Evolutionary conservation across 192 early-diverging fungal genomes (phyloP).

Genomic region (Gryganskiella cystojenkinii): DNA sequence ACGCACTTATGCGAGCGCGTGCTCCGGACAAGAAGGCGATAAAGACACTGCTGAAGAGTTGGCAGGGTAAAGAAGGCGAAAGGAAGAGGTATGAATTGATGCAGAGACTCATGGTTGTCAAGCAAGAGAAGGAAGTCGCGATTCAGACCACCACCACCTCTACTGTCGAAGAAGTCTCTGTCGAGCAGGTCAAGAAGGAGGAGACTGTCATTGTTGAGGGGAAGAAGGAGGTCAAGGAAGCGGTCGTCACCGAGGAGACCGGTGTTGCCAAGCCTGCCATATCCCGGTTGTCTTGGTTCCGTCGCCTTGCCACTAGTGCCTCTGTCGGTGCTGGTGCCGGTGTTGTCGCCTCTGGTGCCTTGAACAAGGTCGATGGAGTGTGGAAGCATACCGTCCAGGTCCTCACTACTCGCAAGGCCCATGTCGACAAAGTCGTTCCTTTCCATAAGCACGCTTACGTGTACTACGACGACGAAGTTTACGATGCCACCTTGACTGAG

Average conservation of each 20-base stretch:
- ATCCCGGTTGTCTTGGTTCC: too few species aligned
- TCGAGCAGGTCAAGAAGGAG: too few species aligned
- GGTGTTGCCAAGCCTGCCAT: neutral
- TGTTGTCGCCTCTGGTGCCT: neutral
- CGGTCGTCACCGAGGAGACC: neutral
- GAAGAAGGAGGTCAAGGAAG: too few species aligned
- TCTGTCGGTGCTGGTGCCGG: conserved; percentile 1
- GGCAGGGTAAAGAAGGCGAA: too few species aligned
- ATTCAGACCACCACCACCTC: too few species aligned
- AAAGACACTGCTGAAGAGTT: conserved; percentile 46
- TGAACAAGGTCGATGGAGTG: conserved; percentile 3
- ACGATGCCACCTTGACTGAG: neutral
- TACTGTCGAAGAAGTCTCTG: too few species aligned
- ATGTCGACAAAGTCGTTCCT: neutral
- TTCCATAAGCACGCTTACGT: neutral
- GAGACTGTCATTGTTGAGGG: too few species aligned
- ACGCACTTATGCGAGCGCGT: too few species aligned
- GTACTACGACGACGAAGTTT: neutral
- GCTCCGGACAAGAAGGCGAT: conserved; percentile 45
- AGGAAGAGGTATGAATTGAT: too few species aligned
- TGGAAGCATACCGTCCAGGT: conserved; percentile 19
- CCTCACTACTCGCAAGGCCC: conserved; percentile 10
- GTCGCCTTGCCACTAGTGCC: neutral
- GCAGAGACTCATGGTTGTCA: too few species aligned
- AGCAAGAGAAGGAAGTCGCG: too few species aligned